Evolutionary conservation across 805 yeast genomes (phyloP).

Genomic region (Wickerhamiella occidentalis): DNA sequence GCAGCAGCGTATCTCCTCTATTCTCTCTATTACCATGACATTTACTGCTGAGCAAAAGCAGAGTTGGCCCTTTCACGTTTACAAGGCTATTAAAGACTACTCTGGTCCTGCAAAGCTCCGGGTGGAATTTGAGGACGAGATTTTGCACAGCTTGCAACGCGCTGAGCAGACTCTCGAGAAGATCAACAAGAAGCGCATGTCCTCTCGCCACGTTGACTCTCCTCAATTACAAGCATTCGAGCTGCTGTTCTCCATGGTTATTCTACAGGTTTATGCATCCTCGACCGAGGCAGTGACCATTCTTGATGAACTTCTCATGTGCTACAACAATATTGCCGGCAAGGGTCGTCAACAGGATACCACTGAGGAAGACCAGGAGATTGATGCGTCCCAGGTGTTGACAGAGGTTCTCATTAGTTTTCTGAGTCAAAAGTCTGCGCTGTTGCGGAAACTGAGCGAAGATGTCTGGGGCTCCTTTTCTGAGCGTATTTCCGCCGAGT

Average conservation of each 20-base stretch:
- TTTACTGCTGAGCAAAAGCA: constrained; percentile 33
- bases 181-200: constrained; percentile 30
- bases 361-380: constrained; percentile 25
- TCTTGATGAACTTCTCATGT: constrained; percentile 56
- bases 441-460: constrained; percentile 46
- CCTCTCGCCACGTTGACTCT: constrained; percentile 29
- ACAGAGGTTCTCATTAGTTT: constrained; percentile 50
- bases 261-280: constrained; percentile 67
- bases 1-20: constrained; percentile 45
- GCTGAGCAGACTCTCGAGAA: constrained; percentile 39
- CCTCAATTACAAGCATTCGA: constrained; percentile 55
- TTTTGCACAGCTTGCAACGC: constrained; percentile 37
- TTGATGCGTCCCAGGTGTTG: constrained; percentile 38
- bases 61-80: constrained; percentile 41
- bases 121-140: constrained; percentile 46
- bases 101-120: constrained; percentile 19
- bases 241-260: constrained; percentile 59
- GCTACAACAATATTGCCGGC: constrained; percentile 38
- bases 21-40: constrained; percentile 46
- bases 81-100: constrained; percentile 15
- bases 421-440: constrained; percentile 43
- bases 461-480: constrained; percentile 47
- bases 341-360: constrained; percentile 29
- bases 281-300: constrained; percentile 60
- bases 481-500: constrained; percentile 33